Conservation (phyloP, 2,329 filamentous ascomycete species). For the Teratosphaeria zuluensis region DNA sequence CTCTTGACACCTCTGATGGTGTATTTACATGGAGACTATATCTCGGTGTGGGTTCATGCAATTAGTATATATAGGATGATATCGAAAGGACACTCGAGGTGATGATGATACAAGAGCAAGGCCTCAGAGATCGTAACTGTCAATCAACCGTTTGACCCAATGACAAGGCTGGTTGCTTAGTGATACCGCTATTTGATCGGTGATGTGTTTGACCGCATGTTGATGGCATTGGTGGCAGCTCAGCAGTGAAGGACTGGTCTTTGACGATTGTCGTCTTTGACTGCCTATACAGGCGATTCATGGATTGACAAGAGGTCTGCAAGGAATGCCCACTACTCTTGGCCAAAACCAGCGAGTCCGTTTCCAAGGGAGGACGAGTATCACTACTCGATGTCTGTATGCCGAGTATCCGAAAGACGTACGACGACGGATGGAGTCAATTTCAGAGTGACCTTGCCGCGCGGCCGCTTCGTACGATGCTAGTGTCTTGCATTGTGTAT, state of each 20-base stretch:
- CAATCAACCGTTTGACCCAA: too few species aligned
- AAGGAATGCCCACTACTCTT: neutral
- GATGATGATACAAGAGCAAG: neutral
- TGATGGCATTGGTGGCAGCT: too few species aligned
- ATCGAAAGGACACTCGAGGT: neutral
- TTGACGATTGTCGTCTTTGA: too few species aligned
- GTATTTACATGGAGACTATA: neutral
- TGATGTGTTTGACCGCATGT: too few species aligned
- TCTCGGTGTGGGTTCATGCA: neutral
- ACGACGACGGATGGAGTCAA: neutral
- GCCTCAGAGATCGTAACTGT: too few species aligned
- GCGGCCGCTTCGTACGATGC: neutral
- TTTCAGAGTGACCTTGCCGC: neutral
- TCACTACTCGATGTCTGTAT: too few species aligned
- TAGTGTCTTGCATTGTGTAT: neutral
- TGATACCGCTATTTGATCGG: too few species aligned
- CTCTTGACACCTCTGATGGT: neutral
- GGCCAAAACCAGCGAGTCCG: neutral
- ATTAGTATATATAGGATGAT: neutral
- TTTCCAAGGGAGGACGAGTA: neutral
- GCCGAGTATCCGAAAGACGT: neutral
- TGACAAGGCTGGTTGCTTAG: too few species aligned
- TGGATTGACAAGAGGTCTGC: too few species aligned
- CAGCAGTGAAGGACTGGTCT: too few species aligned
- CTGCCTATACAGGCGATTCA: too few species aligned